A percentile compares a stretch with the other conserved stretches of the same genome.
Conservation (phyloP, 345 rosid species). For the Psidium friedrichsthalianum region DNA sequence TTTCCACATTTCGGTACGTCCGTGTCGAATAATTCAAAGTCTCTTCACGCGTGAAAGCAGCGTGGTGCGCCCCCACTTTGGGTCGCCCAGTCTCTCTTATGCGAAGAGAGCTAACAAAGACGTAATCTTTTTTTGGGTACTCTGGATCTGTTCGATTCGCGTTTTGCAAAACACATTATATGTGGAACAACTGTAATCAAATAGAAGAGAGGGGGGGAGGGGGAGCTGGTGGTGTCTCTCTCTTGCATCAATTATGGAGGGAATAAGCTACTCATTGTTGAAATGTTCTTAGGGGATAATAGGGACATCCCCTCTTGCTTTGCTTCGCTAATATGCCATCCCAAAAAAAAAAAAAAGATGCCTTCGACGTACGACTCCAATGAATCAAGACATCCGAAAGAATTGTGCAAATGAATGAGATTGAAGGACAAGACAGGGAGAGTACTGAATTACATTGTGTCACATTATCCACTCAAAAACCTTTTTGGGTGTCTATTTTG, state of each 20-base stretch:
- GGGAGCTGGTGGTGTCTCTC: not conserved
- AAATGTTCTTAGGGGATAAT: not conserved
- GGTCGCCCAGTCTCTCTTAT: not conserved
- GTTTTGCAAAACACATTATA: not conserved
- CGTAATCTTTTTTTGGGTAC: not conserved
- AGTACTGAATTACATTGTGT: not conserved
- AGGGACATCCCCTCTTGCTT: not conserved
- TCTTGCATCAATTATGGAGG: not conserved
- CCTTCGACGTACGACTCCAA: not conserved
- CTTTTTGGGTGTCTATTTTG: not conserved
- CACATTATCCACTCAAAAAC: not conserved
- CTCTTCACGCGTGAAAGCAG: not conserved
- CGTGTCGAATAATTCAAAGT: not conserved
- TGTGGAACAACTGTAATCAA: not conserved
- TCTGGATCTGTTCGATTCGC: not conserved
- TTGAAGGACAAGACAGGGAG: constrained; percentile 5
- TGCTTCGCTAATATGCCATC: not conserved
- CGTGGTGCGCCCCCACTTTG: not conserved
- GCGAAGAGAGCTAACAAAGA: not conserved
- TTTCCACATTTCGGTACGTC: not conserved
- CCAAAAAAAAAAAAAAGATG: not conserved
- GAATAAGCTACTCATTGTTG: not conserved
- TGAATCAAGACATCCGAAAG: not conserved
- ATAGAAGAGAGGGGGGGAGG: not conserved
- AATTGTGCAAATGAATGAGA: not conserved